Conservation (phyloP, 805 yeast genomes). For the Jamesozyma lodderae region DNA sequence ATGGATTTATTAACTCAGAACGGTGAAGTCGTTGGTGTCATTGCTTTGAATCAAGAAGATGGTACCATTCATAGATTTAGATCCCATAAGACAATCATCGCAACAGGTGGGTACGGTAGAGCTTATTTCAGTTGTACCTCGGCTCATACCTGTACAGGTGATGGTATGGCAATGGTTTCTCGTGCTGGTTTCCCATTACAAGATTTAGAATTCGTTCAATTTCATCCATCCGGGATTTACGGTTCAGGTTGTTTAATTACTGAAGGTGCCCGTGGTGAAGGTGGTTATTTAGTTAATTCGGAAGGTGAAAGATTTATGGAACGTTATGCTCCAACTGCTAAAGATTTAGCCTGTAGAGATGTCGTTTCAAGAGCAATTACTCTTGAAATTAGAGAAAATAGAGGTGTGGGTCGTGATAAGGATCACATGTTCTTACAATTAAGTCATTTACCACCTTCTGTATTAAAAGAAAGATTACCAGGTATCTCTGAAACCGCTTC, state of each 20-base stretch:
- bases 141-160: constrained; percentile 99
- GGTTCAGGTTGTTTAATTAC: constrained; percentile 98
- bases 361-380: constrained; percentile 98
- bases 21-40: constrained; percentile 93
- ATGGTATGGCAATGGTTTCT: constrained; percentile 96
- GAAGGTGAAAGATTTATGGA: constrained; percentile 99
- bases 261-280: constrained; percentile 99
- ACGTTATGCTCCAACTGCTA: constrained; percentile 97
- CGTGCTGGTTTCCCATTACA: constrained; percentile 97
- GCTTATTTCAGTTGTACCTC: constrained; percentile 98
- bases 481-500: constrained; percentile 99
- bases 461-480: constrained; percentile 90
- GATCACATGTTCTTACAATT: constrained; percentile 94
- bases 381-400: constrained; percentile 95
- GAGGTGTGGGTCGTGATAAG: constrained; percentile 95
- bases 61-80: constrained; percentile 97
- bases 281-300: constrained; percentile 91
- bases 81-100: constrained; percentile 91
- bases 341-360: constrained; percentile 96
- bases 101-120: constrained; percentile 99
- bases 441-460: constrained; percentile 86
- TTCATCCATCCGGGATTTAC: constrained; percentile 99
- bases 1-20: constrained; percentile 88
- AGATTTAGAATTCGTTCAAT: constrained; percentile 95
- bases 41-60: constrained; percentile 97